These are phyloP conservation scores for Starmerella sp. DNA, from an alignment of 805 yeast species.

Conservation along the genomic window DNA sequence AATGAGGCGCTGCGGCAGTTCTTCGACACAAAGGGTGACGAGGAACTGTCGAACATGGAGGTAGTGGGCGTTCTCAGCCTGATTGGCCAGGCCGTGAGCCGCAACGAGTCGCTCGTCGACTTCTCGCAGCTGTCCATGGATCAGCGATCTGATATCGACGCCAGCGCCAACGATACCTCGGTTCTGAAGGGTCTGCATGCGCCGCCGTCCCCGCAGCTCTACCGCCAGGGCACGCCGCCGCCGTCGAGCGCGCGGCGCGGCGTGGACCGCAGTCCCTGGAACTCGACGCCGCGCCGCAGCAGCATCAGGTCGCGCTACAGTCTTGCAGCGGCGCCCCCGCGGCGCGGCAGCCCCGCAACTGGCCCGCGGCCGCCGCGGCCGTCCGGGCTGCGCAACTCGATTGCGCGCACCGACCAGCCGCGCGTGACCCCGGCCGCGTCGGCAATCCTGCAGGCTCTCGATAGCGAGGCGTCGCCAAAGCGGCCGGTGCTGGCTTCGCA, in stretches of 20 bases:
- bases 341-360: background rate
- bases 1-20: slow-evolving; percentile 55
- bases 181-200: slow-evolving; percentile 1
- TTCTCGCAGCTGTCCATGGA: slow-evolving; percentile 13
- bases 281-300: slow-evolving; percentile 7
- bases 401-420: background rate
- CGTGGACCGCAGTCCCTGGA: slow-evolving; percentile 9
- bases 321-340: background rate
- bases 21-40: slow-evolving; percentile 55
- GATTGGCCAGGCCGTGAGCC: slow-evolving; percentile 31
- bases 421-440: slow-evolving; percentile 5
- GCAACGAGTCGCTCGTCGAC: slow-evolving; percentile 23
- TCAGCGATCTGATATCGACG: background rate
- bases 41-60: slow-evolving; percentile 60
- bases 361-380: background rate
- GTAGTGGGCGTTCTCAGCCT: slow-evolving; percentile 65
- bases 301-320: slow-evolving; percentile 7
- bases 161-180: background rate
- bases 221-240: slow-evolving; percentile 13
- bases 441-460: slow-evolving; percentile 3
- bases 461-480: background rate
- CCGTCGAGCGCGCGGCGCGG: slow-evolving; percentile 3
- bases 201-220: slow-evolving; percentile 14
- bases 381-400: slow-evolving; percentile 2
- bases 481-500: background rate